A percentile compares a stretch with the other conserved stretches of the same genome.
Conservation (phyloP, 202 grass and related monocot species). For the Carex sylvatica region DNA sequence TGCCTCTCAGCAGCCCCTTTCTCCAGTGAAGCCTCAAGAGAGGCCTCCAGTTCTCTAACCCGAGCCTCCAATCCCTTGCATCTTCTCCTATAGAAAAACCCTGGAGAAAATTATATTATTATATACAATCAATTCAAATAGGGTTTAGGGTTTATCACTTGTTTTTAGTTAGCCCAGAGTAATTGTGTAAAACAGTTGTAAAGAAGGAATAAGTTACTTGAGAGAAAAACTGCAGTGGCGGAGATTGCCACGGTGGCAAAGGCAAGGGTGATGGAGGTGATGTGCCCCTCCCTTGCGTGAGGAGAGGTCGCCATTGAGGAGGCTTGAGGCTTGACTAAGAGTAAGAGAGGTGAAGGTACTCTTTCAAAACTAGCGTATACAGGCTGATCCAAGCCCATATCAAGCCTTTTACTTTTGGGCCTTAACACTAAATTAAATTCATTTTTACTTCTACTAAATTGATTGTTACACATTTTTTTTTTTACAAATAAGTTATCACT, state of each 20-base stretch:
- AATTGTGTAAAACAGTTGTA: background rate
- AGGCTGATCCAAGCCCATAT: too few species aligned
- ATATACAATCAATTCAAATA: background rate
- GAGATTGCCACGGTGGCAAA: constrained; percentile 29
- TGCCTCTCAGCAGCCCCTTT: constrained; percentile 79
- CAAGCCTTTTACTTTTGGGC: background rate
- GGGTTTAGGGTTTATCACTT: background rate
- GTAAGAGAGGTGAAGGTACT: background rate
- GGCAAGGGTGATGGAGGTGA: constrained; percentile 16
- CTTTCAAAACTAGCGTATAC: too few species aligned
- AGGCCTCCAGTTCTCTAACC: constrained; percentile 52
- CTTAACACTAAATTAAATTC: background rate
- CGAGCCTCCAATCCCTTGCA: constrained; percentile 32
- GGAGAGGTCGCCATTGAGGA: constrained; percentile 18
- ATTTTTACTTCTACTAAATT: too few species aligned
- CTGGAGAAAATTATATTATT: constrained; percentile 24
- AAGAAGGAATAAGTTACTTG: constrained; percentile 26
- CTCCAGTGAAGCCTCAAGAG: constrained; percentile 38
- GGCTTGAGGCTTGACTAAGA: background rate
- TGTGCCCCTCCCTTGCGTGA: background rate
- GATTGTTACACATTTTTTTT: background rate
- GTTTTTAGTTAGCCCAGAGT: background rate
- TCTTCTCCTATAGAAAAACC: constrained; percentile 42
- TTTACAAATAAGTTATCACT: too few species aligned
- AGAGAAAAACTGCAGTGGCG: constrained; percentile 27